Evolutionary conservation across 1,284 basidiomycete species (phyloP).

Genomic region (Leccinum angustisporum): DNA sequence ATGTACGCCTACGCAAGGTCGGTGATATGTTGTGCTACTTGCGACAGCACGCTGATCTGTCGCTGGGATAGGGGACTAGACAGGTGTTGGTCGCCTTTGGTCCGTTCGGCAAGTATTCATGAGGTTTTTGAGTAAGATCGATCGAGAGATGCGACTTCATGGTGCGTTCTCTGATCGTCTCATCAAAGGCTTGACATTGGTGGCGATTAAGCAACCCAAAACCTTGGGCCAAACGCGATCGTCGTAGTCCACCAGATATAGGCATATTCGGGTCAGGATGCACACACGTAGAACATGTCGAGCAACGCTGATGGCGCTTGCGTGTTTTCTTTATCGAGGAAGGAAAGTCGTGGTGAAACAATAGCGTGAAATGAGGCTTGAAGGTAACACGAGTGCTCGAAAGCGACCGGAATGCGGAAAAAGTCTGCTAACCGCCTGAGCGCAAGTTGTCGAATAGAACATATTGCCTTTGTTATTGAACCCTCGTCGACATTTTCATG

Average conservation of each 20-base stretch:
- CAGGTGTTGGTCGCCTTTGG: conserved; percentile 53
- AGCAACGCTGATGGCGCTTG: conserved; percentile 91
- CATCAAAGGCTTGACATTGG: conserved; percentile 82
- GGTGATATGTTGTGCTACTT: conserved; percentile 74
- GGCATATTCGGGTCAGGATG: conserved; percentile 57
- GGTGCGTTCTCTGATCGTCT: conserved; percentile 52
- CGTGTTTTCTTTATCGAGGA: conserved; percentile 83
- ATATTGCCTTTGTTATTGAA: conserved; percentile 46
- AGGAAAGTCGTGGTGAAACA: conserved; percentile 80
- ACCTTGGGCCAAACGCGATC: conserved; percentile 70
- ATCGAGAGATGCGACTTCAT: conserved; percentile 77
- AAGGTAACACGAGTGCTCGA: conserved; percentile 79
- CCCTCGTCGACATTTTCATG: conserved; percentile 34
- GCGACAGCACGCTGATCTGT: conserved; percentile 80
- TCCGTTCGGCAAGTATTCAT: conserved; percentile 66
- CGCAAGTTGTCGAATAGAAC: conserved; percentile 78
- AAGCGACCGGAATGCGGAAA: conserved; percentile 70
- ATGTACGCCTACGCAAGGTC: conserved; percentile 73
- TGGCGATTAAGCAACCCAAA: conserved; percentile 79
- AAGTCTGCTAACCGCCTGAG: conserved; percentile 89
- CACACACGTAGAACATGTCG: conserved; percentile 86
- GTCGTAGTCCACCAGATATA: conserved; percentile 74
- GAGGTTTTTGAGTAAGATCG: conserved; percentile 67
- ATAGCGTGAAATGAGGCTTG: conserved; percentile 65
- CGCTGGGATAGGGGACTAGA: conserved; percentile 80